Evolutionary conservation across 23 red algal species (phyloP), one percentile per base, ranked within the genome.

Genomic region (Gracilaria caudata): DNA sequence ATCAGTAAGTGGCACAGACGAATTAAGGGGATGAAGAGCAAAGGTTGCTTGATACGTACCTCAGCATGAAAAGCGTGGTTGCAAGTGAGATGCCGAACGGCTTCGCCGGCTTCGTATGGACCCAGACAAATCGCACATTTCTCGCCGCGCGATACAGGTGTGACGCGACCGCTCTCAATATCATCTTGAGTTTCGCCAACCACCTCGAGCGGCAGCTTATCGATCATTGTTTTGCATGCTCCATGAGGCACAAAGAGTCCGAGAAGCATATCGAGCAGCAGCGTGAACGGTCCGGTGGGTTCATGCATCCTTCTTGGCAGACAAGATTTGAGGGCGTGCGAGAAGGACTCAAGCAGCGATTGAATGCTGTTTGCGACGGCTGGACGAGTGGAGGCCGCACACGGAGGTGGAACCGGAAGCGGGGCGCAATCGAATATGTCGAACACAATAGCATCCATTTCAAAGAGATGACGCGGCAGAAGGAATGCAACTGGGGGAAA

Each of bases 121-220:
- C 85, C 85, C 16, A 89, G 73, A 34, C 85, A 89, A 54, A 89
- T 89, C 23, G 85, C 72, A 32, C 85, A 89, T n/a, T 89, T 89
- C 17, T 89, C 85, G 7, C 72, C 74, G 23, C 35, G 38, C 54
- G 23, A 47, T 7, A 57, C 54, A 16, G 85, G 74, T 51, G 35
- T 89, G 51, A 44, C 56, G 33, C 56, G 1, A 21, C 33, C 36
- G 24, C 33, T 13, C 28, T 60, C 57, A 73, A 47, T 46, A 40
- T 51, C 64, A 0, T 73, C 26, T 57, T 60, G 64, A 9, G 26
- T 23, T 21, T 51, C 20, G 24, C 72, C 85, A 7, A 89, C 74
- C 30, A 89, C 41, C 35, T 89, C 64, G 41, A 89, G 55, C 59
- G 85, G 85, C 16, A 89, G 55, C 32, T 68, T 73, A 16, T 89